Conservation (phyloP, 1,139 yeast genomes). For the Protomyces pachydermus region DNA sequence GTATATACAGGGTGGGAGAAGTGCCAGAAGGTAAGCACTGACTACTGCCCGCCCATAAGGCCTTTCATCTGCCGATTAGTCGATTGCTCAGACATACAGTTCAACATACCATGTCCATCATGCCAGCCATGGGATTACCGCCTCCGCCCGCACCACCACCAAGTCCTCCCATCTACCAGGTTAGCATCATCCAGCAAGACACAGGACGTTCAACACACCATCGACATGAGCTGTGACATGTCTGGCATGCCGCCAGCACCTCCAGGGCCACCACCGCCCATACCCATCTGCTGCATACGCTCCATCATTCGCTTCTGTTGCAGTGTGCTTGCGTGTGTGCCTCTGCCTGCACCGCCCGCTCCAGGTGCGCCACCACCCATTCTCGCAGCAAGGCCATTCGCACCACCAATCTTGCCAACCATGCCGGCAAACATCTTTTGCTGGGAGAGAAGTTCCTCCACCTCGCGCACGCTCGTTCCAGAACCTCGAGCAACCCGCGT, state of each 20-base stretch:
- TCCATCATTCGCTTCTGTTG: conserved; percentile 24
- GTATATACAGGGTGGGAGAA: background rate
- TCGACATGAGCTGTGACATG: conserved; percentile 25
- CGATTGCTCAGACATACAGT: background rate
- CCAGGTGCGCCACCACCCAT: conserved; percentile 40
- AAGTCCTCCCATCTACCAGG: background rate
- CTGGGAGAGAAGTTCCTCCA: conserved; percentile 86
- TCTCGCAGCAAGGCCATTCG: conserved; percentile 44
- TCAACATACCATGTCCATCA: background rate
- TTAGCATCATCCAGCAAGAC: background rate
- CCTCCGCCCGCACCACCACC: conserved; percentile 1
- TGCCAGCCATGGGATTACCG: background rate
- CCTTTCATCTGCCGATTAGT: background rate
- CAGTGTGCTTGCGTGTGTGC: conserved; percentile 27
- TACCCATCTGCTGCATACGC: conserved; percentile 24
- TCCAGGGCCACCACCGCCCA: conserved; percentile 16
- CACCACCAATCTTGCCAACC: conserved; percentile 67
- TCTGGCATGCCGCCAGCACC: conserved; percentile 26
- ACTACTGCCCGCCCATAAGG: background rate
- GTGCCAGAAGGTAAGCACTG: background rate
- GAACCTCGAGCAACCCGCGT: conserved; percentile 94
- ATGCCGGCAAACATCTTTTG: conserved; percentile 92
- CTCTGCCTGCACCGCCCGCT: conserved; percentile 40
- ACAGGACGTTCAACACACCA: background rate
- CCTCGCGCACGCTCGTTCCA: conserved; percentile 88